Evolutionary conservation across 2,329 filamentous ascomycete species (phyloP), one percentile per base, ranked within the genome.

Genomic region (Neofusicoccum sp.): DNA sequence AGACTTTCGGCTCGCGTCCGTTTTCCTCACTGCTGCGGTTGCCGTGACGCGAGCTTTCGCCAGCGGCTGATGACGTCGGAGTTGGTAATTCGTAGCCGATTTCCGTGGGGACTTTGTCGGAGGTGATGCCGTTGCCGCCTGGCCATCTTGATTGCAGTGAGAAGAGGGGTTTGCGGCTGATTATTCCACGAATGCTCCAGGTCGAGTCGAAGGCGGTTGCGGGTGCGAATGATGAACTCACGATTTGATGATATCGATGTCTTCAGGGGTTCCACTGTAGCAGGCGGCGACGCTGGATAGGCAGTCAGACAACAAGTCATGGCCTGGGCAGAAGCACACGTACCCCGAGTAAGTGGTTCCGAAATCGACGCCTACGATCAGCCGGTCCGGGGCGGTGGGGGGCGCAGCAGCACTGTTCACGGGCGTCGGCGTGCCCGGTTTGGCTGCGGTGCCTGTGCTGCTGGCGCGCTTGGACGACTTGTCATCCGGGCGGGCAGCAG

Each of bases 61-160:
- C 16, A 0, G 30, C 38, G 6, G 33, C 31, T 61, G n/a, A 51
- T 62, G 6, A 44, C n/a, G 16, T n/a, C n/a, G 51, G 65, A 64
- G 16, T 60, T 57, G 5, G 65, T 30, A 61, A 64, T 36, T 63
- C 80, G 65, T 89, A 87, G 58, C 79, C 75, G 61, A 93, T 88
- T 73, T 93, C 89, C 12, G 89, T 91, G 1, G 90, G 89, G 1
- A 93, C 89, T 79, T 93, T 93, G 78, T 93, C 89, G 36, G 89
- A 91, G n/a, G 90, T 92, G 75, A 93, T 91, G 68, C 89, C 89
- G 70, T 93, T 92, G 30, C 89, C 89, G 28, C 90, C 90, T 0
- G 90, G 89, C 90, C 90, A 93, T 54, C 77, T 76, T 47, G 5
- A 34, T 33, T 20, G 24, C 6, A 16, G 45, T 48, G 45, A 48